A percentile compares a stretch with the other conserved stretches of the same genome.
Evolutionary conservation across 805 yeast species (phyloP).

Genomic region (Yamadazyma nakazawae): DNA sequence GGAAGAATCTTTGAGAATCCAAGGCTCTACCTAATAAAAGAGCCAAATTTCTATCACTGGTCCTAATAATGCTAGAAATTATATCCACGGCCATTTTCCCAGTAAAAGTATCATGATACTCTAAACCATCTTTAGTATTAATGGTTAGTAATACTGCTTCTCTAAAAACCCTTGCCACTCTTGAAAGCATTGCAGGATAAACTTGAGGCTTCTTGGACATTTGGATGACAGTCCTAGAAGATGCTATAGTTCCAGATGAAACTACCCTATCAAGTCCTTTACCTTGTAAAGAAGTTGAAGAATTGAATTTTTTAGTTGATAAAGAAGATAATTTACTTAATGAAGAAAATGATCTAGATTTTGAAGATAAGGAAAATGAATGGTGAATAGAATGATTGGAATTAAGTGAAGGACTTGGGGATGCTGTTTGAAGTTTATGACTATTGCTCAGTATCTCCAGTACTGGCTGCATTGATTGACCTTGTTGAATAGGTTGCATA

Average conservation of each 20-base stretch:
- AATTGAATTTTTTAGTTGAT: conserved; percentile 38
- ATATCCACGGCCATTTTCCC: conserved; percentile 93
- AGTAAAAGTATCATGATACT: conserved; percentile 88
- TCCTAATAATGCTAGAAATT: conserved; percentile 80
- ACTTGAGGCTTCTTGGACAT: conserved; percentile 60
- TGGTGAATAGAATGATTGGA: conserved; percentile 26
- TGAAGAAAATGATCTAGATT: conserved; percentile 40
- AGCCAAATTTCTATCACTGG: conserved; percentile 89
- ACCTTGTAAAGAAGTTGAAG: conserved; percentile 29
- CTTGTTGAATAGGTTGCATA: conserved; percentile 13
- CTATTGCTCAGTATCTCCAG: conserved; percentile 8
- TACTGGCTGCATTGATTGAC: conserved; percentile 7
- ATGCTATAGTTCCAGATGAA: conserved; percentile 24
- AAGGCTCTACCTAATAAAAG: conserved; percentile 83
- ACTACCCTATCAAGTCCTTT: conserved; percentile 27
- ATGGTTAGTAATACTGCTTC: conserved; percentile 69
- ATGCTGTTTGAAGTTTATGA: conserved; percentile 3
- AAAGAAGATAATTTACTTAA: conserved; percentile 39
- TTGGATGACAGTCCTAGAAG: conserved; percentile 40
- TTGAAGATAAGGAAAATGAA: conserved; percentile 36
- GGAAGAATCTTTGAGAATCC: conserved; percentile 92
- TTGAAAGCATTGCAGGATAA: conserved; percentile 85
- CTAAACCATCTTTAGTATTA: conserved; percentile 83
- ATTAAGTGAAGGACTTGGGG: conserved; percentile 8
- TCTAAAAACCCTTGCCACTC: conserved; percentile 76